Percentiles rank a stretch among this genome's conserved stretches.
phyloP scores from a whole-genome alignment of 148 eudicot genomes.

The Amaranthus cruentus region DNA sequence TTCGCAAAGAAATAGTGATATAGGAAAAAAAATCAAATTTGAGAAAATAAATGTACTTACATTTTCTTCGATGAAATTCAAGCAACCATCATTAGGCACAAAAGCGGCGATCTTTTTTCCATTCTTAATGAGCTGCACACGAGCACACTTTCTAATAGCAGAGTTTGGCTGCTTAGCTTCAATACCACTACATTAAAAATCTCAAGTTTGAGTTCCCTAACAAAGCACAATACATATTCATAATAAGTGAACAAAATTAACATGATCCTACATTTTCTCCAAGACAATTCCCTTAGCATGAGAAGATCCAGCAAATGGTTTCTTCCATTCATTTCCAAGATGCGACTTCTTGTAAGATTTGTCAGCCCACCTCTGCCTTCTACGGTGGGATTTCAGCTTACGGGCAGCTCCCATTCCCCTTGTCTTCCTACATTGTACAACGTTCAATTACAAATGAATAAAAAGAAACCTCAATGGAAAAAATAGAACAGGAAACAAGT shows the following conservation, averaged over 20 bases:
- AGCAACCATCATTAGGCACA: constrained; percentile 95
- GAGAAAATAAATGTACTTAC: constrained; percentile 32
- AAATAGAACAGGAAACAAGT: not conserved
- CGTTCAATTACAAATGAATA: not conserved
- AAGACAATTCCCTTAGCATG: constrained; percentile 95
- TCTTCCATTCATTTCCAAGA: constrained; percentile 94
- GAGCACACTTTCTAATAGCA: constrained; percentile 94
- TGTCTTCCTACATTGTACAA: constrained; percentile 48
- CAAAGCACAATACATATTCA: not conserved
- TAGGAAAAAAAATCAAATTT: too few relatives aligned
- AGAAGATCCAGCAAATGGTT: constrained; percentile 88
- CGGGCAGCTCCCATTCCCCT: constrained; percentile 94
- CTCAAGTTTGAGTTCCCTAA: not conserved
- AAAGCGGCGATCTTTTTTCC: constrained; percentile 98
- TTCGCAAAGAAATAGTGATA: not conserved
- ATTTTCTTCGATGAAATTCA: constrained; percentile 89
- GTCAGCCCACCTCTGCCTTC: constrained; percentile 88
- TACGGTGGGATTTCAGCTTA: constrained; percentile 80
- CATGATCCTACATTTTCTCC: constrained; percentile 64
- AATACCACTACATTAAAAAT: constrained; percentile 55
- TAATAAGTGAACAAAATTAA: not conserved
- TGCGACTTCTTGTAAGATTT: constrained; percentile 89
- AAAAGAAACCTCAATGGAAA: not conserved
- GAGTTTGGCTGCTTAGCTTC: constrained; percentile 98
- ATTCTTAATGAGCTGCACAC: constrained; percentile 89